Percentiles rank a stretch among this genome's conserved stretches.
Evolutionary conservation across 768 basidiomycete genomes (phyloP).

Genomic region (Panellus pusillus): DNA sequence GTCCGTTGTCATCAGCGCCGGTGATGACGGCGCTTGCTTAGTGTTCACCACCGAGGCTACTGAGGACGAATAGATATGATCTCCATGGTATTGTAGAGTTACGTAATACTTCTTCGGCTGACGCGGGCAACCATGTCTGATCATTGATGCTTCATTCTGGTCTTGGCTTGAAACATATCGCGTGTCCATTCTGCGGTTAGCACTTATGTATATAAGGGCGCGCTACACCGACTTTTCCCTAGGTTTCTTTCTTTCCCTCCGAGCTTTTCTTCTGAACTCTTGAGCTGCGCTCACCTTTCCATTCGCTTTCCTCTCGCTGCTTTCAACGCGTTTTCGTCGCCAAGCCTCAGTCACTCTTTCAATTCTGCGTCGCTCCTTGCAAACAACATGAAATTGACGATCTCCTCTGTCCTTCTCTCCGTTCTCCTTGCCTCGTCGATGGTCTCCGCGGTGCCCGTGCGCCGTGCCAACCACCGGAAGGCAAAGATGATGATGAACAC

Average conservation of each 20-base stretch:
- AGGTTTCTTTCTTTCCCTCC: slow-evolving; percentile 19
- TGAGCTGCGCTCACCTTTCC: slow-evolving; percentile 22
- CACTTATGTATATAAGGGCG: slow-evolving; percentile 8
- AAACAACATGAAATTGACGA: slow-evolving; percentile 21
- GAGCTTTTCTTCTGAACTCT: slow-evolving; percentile 10
- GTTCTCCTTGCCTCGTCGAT: slow-evolving; percentile 19
- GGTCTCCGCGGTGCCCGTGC: slow-evolving; percentile 16
- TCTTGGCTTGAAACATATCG: no score
- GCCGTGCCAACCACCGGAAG: slow-evolving; percentile 2
- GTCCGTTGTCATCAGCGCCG: slow-evolving; percentile 78
- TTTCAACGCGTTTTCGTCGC: no score
- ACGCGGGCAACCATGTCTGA: slow-evolving; percentile 13
- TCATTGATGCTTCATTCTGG: no score
- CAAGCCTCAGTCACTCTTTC: slow-evolving; percentile 21
- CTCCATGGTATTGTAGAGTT: no score
- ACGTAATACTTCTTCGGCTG: background rate
- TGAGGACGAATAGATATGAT: slow-evolving; percentile 35
- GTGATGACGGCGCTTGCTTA: slow-evolving; percentile 86
- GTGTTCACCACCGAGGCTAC: slow-evolving; percentile 72
- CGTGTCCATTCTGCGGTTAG: background rate
- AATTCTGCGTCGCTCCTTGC: slow-evolving; percentile 7
- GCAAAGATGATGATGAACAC: slow-evolving; percentile 16
- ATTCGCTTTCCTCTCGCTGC: slow-evolving; percentile 15
- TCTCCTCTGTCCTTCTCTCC: slow-evolving; percentile 22
- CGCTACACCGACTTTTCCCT: background rate